Conservation (phyloP, 768 basidiomycete species). For the Stropharia rugosoannulata region DNA sequence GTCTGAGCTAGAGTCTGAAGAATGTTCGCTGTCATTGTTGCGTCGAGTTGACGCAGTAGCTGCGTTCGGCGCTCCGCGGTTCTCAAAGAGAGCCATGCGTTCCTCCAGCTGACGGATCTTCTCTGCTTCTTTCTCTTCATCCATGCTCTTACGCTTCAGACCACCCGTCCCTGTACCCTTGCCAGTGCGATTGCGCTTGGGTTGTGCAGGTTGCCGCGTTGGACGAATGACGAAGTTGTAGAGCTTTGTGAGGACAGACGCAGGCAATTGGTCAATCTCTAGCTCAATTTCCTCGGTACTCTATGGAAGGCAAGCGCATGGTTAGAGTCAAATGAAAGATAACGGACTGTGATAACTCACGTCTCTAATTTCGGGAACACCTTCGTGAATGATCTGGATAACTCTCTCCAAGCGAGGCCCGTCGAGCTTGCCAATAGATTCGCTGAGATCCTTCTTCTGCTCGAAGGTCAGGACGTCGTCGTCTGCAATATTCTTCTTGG, state of each 20-base stretch:
- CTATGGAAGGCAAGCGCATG: constrained; percentile 36
- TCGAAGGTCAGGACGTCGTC: constrained; percentile 89
- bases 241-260: constrained; percentile 83
- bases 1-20: constrained; percentile 78
- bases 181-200: constrained; percentile 61
- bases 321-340: constrained; percentile 16
- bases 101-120: constrained; percentile 92
- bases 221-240: constrained; percentile 95
- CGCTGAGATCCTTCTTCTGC: constrained; percentile 98
- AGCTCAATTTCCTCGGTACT: constrained; percentile 98
- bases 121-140: constrained; percentile 94
- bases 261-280: constrained; percentile 91
- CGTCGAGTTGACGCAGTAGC: constrained; percentile 35
- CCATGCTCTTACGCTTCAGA: constrained; percentile 93
- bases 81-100: constrained; percentile 82
- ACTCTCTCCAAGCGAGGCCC: constrained; percentile 84
- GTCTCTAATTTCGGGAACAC: constrained; percentile 89
- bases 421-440: constrained; percentile 87
- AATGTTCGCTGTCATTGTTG: constrained; percentile 66
- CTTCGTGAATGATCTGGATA: constrained; percentile 93
- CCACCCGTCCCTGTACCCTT: constrained; percentile 89
- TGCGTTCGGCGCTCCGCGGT: constrained; percentile 36
- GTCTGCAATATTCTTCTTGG: constrained; percentile 68
- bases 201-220: constrained; percentile 57
- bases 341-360: constrained; percentile 47